Percentiles rank a stretch among this genome's conserved stretches.
Conservation (phyloP, 257 asterid species). For the Marsdenia floribunda region DNA sequence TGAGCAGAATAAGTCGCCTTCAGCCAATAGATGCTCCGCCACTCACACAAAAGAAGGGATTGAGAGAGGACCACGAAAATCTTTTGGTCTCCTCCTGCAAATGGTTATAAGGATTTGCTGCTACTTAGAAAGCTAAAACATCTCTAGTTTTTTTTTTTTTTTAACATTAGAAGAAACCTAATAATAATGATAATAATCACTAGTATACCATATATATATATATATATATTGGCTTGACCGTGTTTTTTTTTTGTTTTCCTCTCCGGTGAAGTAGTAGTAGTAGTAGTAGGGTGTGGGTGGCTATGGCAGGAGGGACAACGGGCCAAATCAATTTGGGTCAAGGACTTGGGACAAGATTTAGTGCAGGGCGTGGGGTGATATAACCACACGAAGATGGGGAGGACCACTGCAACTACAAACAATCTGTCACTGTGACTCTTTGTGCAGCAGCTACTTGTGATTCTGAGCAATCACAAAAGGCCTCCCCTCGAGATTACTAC, state of each 20-base stretch:
- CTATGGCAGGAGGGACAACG: constrained; percentile 19
- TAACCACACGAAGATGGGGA: constrained; percentile 19
- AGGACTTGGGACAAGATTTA: constrained; percentile 25
- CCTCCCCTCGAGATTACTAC: constrained; percentile 1
- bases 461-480: background rate
- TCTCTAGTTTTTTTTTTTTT: background rate
- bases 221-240: background rate
- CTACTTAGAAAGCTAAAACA: background rate
- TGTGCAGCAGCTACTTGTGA: background rate
- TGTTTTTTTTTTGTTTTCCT: background rate
- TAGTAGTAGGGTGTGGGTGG: constrained; percentile 3
- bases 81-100: constrained; percentile 31
- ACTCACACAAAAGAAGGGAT: constrained; percentile 31
- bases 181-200: background rate
- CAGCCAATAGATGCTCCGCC: constrained; percentile 30
- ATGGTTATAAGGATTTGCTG: background rate
- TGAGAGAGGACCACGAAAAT: constrained; percentile 53
- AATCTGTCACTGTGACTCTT: constrained; percentile 10
- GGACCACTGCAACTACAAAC: constrained; percentile 43
- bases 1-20: constrained; percentile 25
- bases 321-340: constrained; percentile 23
- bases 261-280: background rate
- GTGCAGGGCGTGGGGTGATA: constrained; percentile 28
- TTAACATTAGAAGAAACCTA: background rate
- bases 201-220: background rate